Conservation (phyloP, 2,329 filamentous ascomycete genomes). For the Cladophialophora chaetospira region DNA sequence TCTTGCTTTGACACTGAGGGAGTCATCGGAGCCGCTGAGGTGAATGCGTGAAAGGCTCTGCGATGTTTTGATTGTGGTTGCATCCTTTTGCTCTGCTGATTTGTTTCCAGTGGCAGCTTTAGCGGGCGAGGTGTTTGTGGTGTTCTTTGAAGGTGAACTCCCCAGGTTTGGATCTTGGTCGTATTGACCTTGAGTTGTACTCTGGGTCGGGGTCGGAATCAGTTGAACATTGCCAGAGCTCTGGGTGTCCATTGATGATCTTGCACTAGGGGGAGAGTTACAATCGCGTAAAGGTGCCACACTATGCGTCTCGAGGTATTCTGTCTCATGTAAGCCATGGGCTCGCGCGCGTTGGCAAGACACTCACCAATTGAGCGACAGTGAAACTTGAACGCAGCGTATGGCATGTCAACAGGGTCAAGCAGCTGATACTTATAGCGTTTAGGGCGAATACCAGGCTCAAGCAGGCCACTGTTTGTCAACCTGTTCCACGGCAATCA, state of each 20-base stretch:
- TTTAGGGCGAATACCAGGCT: slow-evolving; percentile 23
- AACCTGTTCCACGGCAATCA: slow-evolving; percentile 18
- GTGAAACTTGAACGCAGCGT: slow-evolving; percentile 45
- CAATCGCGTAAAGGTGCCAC: neutral
- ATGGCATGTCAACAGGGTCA: slow-evolving; percentile 52
- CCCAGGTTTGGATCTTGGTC: too few species aligned
- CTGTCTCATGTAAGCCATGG: neutral
- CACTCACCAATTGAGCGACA: slow-evolving; percentile 27
- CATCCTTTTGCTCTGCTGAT: neutral
- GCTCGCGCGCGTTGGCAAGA: neutral
- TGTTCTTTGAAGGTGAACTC: too few species aligned
- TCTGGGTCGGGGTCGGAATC: neutral
- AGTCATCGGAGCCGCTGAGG: slow-evolving; percentile 19
- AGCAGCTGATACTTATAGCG: slow-evolving; percentile 52
- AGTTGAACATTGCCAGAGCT: slow-evolving; percentile 3
- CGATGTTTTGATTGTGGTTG: neutral
- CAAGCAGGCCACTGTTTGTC: slow-evolving; percentile 29
- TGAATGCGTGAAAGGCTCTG: neutral
- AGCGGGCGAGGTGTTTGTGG: neutral
- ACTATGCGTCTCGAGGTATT: slow-evolving; percentile 14
- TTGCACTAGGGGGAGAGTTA: slow-evolving; percentile 4
- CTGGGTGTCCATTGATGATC: slow-evolving; percentile 10
- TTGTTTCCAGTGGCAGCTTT: neutral
- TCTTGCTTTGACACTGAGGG: slow-evolving; percentile 27
- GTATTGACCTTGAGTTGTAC: neutral